Percentiles rank a stretch among this genome's conserved stretches.
Conservation (phyloP, 106 monocot species). For the Allium fistulosum region DNA sequence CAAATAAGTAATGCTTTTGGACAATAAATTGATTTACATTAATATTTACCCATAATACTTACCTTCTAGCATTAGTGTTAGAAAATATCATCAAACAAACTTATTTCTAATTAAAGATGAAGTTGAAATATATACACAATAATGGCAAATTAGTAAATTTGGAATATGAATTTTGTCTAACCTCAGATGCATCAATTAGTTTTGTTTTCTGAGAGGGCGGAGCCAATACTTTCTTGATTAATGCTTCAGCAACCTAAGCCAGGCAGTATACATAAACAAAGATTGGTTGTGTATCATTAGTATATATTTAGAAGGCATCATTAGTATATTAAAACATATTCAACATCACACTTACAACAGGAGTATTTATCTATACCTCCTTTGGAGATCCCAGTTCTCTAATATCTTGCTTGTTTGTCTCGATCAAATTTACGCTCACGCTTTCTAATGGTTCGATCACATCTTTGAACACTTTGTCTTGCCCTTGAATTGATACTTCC, state of each 20-base stretch:
- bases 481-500: constrained; percentile 84
- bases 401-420: constrained; percentile 72
- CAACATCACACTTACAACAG: not conserved
- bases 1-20: not conserved
- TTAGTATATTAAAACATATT: not conserved
- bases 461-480: constrained; percentile 98
- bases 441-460: constrained; percentile 94
- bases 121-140: not conserved
- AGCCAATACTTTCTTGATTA: constrained; percentile 72
- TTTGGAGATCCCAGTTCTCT: constrained; percentile 80
- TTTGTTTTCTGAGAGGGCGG: constrained; percentile 82
- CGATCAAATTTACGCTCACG: constrained; percentile 72
- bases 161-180: constrained; percentile 19
- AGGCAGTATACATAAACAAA: not conserved
- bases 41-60: not conserved
- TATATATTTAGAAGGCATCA: not conserved
- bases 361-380: constrained; percentile 30
- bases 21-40: not conserved
- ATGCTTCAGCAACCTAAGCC: constrained; percentile 66
- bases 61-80: not conserved
- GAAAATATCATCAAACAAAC: not conserved
- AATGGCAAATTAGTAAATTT: not conserved
- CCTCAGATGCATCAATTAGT: constrained; percentile 81
- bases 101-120: not conserved
- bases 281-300: too few species aligned